Percentiles rank a stretch among this genome's conserved stretches.
Evolutionary conservation across 495 filamentous ascomycete species (phyloP).

Genomic region (Daldinia vernicosa): DNA sequence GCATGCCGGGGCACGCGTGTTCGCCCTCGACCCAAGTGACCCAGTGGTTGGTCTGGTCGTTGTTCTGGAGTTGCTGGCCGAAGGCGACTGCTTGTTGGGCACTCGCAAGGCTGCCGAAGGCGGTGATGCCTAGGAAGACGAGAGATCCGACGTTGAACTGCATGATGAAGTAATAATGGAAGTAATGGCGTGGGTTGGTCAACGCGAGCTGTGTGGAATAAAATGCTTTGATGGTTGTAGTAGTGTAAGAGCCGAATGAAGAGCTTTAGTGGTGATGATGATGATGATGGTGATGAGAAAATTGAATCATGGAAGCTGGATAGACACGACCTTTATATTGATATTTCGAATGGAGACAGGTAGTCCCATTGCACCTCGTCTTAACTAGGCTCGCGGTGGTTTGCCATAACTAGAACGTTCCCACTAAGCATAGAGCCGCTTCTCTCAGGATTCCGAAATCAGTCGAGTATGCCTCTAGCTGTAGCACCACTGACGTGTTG

Average conservation of each 20-base stretch:
- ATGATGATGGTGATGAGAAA: not conserved
- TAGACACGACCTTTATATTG: not conserved
- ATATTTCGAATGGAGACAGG: not conserved
- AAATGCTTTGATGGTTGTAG: not conserved
- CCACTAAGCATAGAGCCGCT: not conserved
- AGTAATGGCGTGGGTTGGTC: not conserved
- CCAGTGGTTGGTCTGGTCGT: slow-evolving; percentile 37
- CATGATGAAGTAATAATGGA: not conserved
- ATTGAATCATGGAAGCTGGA: not conserved
- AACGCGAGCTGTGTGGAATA: not conserved
- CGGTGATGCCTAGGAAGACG: not conserved
- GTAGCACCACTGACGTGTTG: not conserved
- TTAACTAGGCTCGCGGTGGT: not conserved
- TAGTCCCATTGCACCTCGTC: not conserved
- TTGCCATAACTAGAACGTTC: not conserved
- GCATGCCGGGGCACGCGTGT: slow-evolving; percentile 18
- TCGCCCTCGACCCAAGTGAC: slow-evolving; percentile 29
- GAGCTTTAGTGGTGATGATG: not conserved
- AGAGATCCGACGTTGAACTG: not conserved
- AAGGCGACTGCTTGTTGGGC: not conserved
- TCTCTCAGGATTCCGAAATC: not conserved
- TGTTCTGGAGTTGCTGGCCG: slow-evolving; percentile 32
- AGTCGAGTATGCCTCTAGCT: not conserved
- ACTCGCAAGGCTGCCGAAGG: not conserved
- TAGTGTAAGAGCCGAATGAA: not conserved